Evolutionary conservation across 176 grass and related monocot genomes (phyloP).

Genomic region (Eleusine indica): DNA sequence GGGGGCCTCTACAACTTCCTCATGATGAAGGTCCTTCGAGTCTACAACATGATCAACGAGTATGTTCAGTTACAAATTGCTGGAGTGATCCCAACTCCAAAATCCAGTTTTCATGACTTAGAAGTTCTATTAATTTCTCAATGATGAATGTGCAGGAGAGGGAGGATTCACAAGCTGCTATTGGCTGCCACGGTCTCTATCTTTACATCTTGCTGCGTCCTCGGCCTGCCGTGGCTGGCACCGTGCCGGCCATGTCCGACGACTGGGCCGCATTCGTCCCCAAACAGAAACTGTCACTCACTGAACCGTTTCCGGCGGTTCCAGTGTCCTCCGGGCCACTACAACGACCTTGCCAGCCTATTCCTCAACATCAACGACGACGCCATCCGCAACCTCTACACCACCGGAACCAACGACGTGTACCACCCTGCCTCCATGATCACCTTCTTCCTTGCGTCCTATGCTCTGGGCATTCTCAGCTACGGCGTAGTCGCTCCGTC

Average conservation of each 20-base stretch:
- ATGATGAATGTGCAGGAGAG: slow-evolving; percentile 53
- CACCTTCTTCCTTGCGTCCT: slow-evolving; percentile 71
- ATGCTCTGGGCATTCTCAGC: slow-evolving; percentile 77
- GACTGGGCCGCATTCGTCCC: not conserved
- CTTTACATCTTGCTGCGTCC: slow-evolving; percentile 62
- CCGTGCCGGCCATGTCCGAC: slow-evolving; percentile 73
- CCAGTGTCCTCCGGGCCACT: slow-evolving; percentile 69
- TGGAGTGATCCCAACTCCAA: too few species aligned
- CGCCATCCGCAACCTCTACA: slow-evolving; percentile 85
- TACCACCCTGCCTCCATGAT: slow-evolving; percentile 72
- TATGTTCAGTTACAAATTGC: slow-evolving; percentile 17
- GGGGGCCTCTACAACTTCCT: slow-evolving; percentile 91
- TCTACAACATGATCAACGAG: slow-evolving; percentile 79
- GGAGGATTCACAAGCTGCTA: slow-evolving; percentile 62
- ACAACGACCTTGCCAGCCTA: slow-evolving; percentile 92
- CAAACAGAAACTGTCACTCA: slow-evolving; percentile 47
- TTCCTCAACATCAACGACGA: slow-evolving; percentile 93
- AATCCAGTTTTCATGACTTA: too few species aligned
- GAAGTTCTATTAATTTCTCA: too few species aligned
- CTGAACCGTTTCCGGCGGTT: slow-evolving; percentile 74
- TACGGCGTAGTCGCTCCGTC: slow-evolving; percentile 93
- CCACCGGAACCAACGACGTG: slow-evolving; percentile 70
- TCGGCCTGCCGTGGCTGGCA: slow-evolving; percentile 76
- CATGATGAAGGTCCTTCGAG: slow-evolving; percentile 65
- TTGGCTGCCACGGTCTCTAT: slow-evolving; percentile 68